Evolutionary conservation across 1,284 basidiomycete species (phyloP).

Genomic region (Pseudozyma thailandica): DNA sequence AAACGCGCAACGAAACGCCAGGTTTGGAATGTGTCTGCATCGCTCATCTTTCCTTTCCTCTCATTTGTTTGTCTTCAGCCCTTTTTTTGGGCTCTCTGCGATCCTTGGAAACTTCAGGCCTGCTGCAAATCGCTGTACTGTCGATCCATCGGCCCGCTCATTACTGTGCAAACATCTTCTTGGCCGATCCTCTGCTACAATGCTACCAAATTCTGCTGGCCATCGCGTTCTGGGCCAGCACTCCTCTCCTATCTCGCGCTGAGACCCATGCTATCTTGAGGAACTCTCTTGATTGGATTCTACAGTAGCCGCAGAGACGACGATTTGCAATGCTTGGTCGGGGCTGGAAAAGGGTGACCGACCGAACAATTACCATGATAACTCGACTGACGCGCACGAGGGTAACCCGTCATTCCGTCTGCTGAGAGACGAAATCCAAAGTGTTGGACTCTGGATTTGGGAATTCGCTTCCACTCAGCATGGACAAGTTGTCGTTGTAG

Average conservation of each 20-base stretch:
- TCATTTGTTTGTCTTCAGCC: not conserved
- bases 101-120: no score
- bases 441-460: not conserved
- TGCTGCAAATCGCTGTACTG: no score
- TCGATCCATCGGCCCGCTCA: no score
- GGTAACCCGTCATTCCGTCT: not conserved
- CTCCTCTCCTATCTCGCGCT: not conserved
- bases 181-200: no score
- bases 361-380: not conserved
- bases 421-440: not conserved
- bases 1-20: conserved; percentile 9
- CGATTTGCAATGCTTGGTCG: not conserved
- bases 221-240: no score
- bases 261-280: not conserved
- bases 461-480: not conserved
- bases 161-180: no score
- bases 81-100: no score
- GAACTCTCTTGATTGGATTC: not conserved
- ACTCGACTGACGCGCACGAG: not conserved
- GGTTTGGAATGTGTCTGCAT: conserved; percentile 9
- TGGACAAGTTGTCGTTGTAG: not conserved
- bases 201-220: no score
- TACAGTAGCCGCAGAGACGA: no score
- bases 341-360: not conserved
- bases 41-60: not conserved